A percentile compares a stretch with the other conserved stretches of the same genome.
Evolutionary conservation across 306 rosid species (phyloP).

Genomic region (Abrus pulchellus): DNA sequence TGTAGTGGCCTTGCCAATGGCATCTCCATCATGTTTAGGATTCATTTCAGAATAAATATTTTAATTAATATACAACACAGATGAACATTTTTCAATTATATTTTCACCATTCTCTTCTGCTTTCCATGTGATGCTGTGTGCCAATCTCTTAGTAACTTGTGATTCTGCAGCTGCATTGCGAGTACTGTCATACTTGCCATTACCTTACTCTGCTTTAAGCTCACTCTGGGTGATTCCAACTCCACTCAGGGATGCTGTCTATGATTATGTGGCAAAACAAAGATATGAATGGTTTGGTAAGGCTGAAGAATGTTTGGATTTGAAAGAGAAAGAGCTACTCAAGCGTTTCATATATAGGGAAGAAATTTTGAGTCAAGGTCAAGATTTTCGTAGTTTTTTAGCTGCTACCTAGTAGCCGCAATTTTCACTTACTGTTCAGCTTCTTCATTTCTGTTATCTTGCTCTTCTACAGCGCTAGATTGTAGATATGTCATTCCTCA

Average conservation of each 20-base stretch:
- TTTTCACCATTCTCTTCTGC: conserved; percentile 15
- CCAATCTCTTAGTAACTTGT: conserved; percentile 44
- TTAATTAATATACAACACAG: not conserved
- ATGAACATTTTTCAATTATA: conserved; percentile 33
- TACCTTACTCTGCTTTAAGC: conserved; percentile 75
- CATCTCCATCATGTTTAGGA: conserved; percentile 9
- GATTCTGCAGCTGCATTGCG: conserved; percentile 76
- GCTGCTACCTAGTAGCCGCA: conserved; percentile 6
- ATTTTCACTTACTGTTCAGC: not conserved
- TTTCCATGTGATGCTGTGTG: conserved; percentile 23
- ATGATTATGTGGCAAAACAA: conserved; percentile 66
- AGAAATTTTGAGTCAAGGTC: conserved; percentile 56
- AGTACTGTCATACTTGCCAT: conserved; percentile 79
- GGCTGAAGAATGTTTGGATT: conserved; percentile 70
- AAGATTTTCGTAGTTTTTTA: conserved; percentile 37
- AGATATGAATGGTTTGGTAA: conserved; percentile 75
- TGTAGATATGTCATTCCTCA: conserved; percentile 22
- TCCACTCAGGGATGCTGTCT: conserved; percentile 72
- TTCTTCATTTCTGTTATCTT: conserved; percentile 36
- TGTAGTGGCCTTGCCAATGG: not conserved
- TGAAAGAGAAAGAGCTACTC: conserved; percentile 71
- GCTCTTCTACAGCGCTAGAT: conserved; percentile 7
- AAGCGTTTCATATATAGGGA: conserved; percentile 90
- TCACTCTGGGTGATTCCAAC: conserved; percentile 62
- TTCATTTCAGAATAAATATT: conserved; percentile 9